Evolutionary conservation across 2,329 filamentous ascomycete species (phyloP), one percentile per base, ranked within the genome.

Genomic region (Pochonia chlamydosporia): DNA sequence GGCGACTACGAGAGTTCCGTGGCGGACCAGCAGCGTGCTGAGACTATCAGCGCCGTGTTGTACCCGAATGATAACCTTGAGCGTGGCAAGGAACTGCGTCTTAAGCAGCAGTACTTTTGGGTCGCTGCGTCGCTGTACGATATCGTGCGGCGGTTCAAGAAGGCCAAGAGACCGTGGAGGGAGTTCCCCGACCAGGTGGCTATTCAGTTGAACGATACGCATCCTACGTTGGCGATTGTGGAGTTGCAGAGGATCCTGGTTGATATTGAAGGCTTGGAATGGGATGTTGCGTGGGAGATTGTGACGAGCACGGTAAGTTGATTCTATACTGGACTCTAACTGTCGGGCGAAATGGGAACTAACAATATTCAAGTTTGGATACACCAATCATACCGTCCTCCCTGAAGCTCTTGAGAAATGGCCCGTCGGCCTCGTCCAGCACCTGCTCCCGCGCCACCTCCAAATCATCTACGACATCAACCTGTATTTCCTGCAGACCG

Each of bases 61-160:
- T 99, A 99, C 63, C 93, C 93, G 50, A 99, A 99, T 62, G 92
- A 97, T 69, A 97, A 96, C 68, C 80, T 99, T 39, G 92, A 97
- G 56, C 82, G 90, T 55, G 93, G 93, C 53, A 99, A 99, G 70
- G 93, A 99, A 74, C 82, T 99, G 53, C 89, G 93, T 46, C 71
- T 99, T 67, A 99, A 99, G 79, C 93, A 99, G 68, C 93, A 99
- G 68, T 99, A 99, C 77, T 99, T 99, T 73, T 99, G 93, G 93
- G 95, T 96, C 62, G 91, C 93, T 44, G 93, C 93, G 14, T 99
- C 93, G 14, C 78, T 99, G 4, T 89, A 89, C 63, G 93, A 99
- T 61, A 99, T 99, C 63, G 87, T 99, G 50, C 87, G 93, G 49
- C 85, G 93, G 49, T 99, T 97, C 82, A 99, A 97, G 78, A 99